Evolutionary conservation across 2,329 filamentous ascomycete species (phyloP).

Genomic region (Stemphylium beticola): DNA sequence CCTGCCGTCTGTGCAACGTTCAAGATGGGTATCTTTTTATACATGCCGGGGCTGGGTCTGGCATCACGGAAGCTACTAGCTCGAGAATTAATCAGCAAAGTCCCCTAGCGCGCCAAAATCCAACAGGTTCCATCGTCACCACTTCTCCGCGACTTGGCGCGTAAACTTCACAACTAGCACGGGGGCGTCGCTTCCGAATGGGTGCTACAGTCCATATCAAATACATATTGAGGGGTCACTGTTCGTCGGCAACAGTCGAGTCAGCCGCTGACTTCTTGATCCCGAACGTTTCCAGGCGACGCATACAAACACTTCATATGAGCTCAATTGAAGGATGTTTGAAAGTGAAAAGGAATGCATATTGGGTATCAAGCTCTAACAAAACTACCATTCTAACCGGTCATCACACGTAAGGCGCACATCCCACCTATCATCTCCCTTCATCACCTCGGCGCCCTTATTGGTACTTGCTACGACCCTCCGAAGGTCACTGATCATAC

Average conservation of each 20-base stretch:
- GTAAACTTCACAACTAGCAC: background rate
- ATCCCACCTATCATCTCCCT: constrained; percentile 39
- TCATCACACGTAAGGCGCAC: constrained; percentile 43
- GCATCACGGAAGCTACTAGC: background rate
- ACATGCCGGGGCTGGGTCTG: background rate
- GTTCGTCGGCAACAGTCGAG: no score
- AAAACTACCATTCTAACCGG: constrained; percentile 39
- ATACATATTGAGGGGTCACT: no score
- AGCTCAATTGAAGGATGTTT: background rate
- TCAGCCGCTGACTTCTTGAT: no score
- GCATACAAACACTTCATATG: no score
- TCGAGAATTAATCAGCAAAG: constrained; percentile 8
- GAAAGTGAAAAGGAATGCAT: background rate
- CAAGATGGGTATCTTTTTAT: background rate
- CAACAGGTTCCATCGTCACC: background rate
- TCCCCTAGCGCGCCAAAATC: background rate
- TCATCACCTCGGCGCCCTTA: constrained; percentile 42
- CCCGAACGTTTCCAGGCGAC: no score
- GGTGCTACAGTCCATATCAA: no score
- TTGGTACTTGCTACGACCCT: constrained; percentile 40
- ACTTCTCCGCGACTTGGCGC: no score
- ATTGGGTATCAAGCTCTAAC: constrained; percentile 29
- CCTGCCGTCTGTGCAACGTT: background rate
- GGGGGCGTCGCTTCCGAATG: no score
- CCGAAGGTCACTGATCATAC: constrained; percentile 43